These are phyloP conservation scores for Candida xiaguanensis DNA, from an alignment of 805 yeast genomes.

Conservation along the genomic window DNA sequence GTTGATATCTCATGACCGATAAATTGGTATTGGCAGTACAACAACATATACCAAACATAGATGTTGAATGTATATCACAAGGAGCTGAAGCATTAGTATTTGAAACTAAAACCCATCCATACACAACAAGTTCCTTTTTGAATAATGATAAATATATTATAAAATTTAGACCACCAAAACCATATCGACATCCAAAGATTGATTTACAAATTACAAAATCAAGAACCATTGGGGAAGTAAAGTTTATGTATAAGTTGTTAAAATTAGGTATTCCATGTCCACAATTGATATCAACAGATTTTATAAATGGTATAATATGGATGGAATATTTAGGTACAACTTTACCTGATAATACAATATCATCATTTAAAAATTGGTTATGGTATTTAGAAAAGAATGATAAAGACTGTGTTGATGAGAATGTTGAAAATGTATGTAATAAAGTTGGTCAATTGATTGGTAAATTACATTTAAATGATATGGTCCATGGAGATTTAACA, in stretches of 20 bases:
- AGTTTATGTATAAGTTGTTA: constrained; percentile 58
- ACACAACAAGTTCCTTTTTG: constrained; percentile 30
- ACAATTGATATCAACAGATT: constrained; percentile 68
- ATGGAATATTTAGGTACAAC: constrained; percentile 72
- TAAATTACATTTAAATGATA: constrained; percentile 66
- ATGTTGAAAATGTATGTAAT: constrained; percentile 43
- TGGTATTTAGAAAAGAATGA: constrained; percentile 52
- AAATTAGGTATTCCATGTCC: constrained; percentile 69
- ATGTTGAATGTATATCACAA: constrained; percentile 61
- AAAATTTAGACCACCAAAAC: constrained; percentile 84
- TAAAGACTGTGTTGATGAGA: constrained; percentile 22
- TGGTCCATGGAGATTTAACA: constrained; percentile 92
- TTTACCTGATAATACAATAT: constrained; percentile 47
- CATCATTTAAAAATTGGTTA: constrained; percentile 69
- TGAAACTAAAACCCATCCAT: constrained; percentile 63
- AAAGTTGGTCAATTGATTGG: constrained; percentile 69
- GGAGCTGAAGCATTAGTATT: constrained; percentile 92
- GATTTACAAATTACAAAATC: constrained; percentile 74
- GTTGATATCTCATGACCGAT: constrained; percentile 60
- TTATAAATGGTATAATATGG: constrained; percentile 77
- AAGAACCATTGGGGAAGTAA: constrained; percentile 81
- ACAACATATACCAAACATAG: constrained; percentile 44
- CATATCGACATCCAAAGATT: constrained; percentile 82
- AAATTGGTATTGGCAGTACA: constrained; percentile 44
- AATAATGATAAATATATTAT: constrained; percentile 47